phyloP scores from a whole-genome alignment of 768 basidiomycete genomes.

The Postia placenta region DNA sequence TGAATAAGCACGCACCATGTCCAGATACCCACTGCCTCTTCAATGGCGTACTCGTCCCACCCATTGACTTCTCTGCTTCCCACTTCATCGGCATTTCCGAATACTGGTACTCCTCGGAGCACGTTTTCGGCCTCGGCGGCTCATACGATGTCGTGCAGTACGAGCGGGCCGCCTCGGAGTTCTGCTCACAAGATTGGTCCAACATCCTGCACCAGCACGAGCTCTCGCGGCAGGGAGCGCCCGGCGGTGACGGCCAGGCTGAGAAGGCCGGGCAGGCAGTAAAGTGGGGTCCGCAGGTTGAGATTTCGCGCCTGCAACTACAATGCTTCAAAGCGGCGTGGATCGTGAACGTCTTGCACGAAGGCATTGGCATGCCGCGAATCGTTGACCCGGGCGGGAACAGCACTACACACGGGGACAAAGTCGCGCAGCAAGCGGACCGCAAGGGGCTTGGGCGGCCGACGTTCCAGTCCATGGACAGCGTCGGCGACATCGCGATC shows the following conservation, averaged over 20 bases:
- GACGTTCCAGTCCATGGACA: slow-evolving; percentile 88
- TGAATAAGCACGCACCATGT: slow-evolving; percentile 84
- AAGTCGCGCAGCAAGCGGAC: slow-evolving; percentile 69
- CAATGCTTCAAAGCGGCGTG: slow-evolving; percentile 99
- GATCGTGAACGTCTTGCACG: slow-evolving; percentile 93
- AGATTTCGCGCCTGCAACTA: slow-evolving; percentile 84
- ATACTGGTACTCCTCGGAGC: slow-evolving; percentile 99
- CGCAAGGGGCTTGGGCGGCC: slow-evolving; percentile 79
- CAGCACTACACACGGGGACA: slow-evolving; percentile 56
- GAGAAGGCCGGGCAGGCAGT: slow-evolving; percentile 60
- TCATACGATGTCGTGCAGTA: slow-evolving; percentile 96
- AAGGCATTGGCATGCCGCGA: slow-evolving; percentile 92
- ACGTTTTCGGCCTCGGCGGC: slow-evolving; percentile 91
- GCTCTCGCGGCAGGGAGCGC: slow-evolving; percentile 37
- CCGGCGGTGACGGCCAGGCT: slow-evolving; percentile 51
- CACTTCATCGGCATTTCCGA: slow-evolving; percentile 97
- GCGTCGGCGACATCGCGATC: slow-evolving; percentile 89
- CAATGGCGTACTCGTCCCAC: slow-evolving; percentile 89
- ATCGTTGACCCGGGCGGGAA: slow-evolving; percentile 85
- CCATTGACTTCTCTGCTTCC: slow-evolving; percentile 89
- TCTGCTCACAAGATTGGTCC: slow-evolving; percentile 77
- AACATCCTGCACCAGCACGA: slow-evolving; percentile 66
- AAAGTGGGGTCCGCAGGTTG: slow-evolving; percentile 69
- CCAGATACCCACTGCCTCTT: slow-evolving; percentile 84
- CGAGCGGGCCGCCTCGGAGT: slow-evolving; percentile 84